Percentiles rank a stretch among this genome's conserved stretches.
Conservation (phyloP, 345 rosid species). For the Lepidium sativum region DNA sequence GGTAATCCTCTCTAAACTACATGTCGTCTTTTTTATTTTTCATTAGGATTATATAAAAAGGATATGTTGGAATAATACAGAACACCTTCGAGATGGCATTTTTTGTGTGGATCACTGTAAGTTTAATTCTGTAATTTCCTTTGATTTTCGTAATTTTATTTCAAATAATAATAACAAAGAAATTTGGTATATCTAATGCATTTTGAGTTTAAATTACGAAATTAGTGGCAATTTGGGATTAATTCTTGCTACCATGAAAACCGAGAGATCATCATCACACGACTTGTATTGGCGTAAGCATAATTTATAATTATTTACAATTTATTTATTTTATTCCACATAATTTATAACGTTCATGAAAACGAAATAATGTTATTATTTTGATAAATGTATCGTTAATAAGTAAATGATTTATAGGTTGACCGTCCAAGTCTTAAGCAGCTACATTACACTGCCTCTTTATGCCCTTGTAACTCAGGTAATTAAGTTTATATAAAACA, state of each 20-base stretch:
- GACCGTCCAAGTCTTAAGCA: conserved; percentile 54
- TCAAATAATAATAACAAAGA: too few relatives aligned
- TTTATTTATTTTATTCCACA: background rate
- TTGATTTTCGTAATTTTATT: too few relatives aligned
- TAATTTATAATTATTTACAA: background rate
- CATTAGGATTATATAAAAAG: background rate
- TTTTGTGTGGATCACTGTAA: conserved; percentile 71
- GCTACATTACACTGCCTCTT: conserved; percentile 76
- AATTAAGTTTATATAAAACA: background rate
- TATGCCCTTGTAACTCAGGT: conserved; percentile 81
- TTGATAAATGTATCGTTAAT: background rate
- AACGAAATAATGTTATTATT: background rate
- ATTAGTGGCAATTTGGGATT: conserved; percentile 41
- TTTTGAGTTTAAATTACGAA: conserved; percentile 9
- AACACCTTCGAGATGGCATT: conserved; percentile 73
- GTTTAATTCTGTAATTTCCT: background rate
- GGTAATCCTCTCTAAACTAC: conserved; percentile 21
- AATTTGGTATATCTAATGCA: background rate
- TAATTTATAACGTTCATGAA: background rate
- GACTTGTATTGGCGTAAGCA: conserved; percentile 64
- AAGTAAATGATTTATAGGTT: conserved; percentile 30
- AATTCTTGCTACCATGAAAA: conserved; percentile 57
- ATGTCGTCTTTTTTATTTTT: background rate
- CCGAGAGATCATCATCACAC: conserved; percentile 29
- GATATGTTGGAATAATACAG: conserved; percentile 30